phyloP scores from a whole-genome alignment of 345 rosid species.

The Euphorbia pulcherrima region DNA sequence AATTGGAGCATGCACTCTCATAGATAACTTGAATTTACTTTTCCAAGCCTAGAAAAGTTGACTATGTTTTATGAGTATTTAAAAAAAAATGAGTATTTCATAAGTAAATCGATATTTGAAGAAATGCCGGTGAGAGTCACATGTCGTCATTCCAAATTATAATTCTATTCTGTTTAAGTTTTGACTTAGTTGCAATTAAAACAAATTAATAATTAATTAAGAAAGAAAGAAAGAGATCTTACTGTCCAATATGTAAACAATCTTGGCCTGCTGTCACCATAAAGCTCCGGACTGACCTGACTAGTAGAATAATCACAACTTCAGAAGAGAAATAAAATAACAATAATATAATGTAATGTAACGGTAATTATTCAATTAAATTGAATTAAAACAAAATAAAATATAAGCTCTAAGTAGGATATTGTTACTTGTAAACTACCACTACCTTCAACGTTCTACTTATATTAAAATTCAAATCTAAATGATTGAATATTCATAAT shows the following conservation, averaged over 20 bases:
- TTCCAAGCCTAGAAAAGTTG: conserved; percentile 13
- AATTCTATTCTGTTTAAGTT: background rate
- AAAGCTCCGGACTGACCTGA: conserved; percentile 45
- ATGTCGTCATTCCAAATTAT: background rate
- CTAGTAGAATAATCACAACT: conserved; percentile 70
- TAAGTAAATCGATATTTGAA: background rate
- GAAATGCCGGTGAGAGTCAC: background rate
- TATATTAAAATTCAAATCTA: background rate
- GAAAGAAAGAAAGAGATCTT: conserved; percentile 7
- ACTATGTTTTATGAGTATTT: too few species aligned
- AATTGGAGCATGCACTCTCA: conserved; percentile 3
- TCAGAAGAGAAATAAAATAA: conserved; percentile 27
- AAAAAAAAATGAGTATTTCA: too few species aligned
- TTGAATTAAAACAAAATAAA: background rate
- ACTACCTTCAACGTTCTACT: background rate
- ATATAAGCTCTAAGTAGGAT: background rate
- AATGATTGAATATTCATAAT: background rate
- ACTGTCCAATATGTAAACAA: conserved; percentile 36
- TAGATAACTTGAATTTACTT: background rate
- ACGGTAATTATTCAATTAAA: background rate
- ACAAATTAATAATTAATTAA: background rate
- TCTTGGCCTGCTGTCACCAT: conserved; percentile 38
- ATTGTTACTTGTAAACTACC: conserved; percentile 1
- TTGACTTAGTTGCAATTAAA: conserved; percentile 2
- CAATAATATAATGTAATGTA: too few species aligned